Percentiles rank a stretch among this genome's conserved stretches.
Conservation (phyloP, 192 early-diverging fungal genomes). For the Obelidium mucronatum region DNA sequence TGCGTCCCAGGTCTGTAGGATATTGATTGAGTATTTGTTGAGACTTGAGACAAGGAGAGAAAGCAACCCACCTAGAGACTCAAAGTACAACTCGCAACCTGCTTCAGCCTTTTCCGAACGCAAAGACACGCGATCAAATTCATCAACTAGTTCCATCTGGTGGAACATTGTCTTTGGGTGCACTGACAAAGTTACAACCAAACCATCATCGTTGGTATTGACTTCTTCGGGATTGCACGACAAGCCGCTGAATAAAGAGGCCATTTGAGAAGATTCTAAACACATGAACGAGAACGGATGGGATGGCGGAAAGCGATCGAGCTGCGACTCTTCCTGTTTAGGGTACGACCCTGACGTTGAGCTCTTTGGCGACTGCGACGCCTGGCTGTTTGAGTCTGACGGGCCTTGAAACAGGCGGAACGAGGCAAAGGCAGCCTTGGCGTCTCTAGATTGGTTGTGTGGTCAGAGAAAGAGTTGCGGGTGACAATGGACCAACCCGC, state of each 20-base stretch:
- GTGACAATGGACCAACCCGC: slow-evolving; percentile 13
- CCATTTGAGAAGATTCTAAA: not conserved
- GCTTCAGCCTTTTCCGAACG: slow-evolving; percentile 43
- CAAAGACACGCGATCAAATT: slow-evolving; percentile 41
- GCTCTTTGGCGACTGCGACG: not conserved
- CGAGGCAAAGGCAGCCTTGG: slow-evolving; percentile 28
- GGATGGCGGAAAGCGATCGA: not conserved
- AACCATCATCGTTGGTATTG: slow-evolving; percentile 28
- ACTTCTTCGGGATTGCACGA: slow-evolving; percentile 26
- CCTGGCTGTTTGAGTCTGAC: not conserved
- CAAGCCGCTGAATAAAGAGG: slow-evolving; percentile 16
- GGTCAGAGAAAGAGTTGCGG: not conserved
- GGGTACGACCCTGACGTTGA: not conserved
- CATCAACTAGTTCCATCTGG: slow-evolving; percentile 49
- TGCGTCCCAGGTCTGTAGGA: slow-evolving; percentile 32
- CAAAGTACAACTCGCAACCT: slow-evolving; percentile 51
- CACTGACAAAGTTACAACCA: slow-evolving; percentile 37
- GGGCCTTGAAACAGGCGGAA: slow-evolving; percentile 18
- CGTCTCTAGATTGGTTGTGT: not conserved
- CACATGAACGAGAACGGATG: slow-evolving; percentile 10
- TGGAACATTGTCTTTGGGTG: slow-evolving; percentile 45
- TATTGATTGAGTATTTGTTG: not conserved
- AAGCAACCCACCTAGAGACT: slow-evolving; percentile 35
- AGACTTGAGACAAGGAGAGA: not conserved
- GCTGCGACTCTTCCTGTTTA: not conserved